Percentiles rank a stretch among this genome's conserved stretches.
Conservation (phyloP, 2,329 filamentous ascomycete genomes). For the Exophiala aquamarina region DNA sequence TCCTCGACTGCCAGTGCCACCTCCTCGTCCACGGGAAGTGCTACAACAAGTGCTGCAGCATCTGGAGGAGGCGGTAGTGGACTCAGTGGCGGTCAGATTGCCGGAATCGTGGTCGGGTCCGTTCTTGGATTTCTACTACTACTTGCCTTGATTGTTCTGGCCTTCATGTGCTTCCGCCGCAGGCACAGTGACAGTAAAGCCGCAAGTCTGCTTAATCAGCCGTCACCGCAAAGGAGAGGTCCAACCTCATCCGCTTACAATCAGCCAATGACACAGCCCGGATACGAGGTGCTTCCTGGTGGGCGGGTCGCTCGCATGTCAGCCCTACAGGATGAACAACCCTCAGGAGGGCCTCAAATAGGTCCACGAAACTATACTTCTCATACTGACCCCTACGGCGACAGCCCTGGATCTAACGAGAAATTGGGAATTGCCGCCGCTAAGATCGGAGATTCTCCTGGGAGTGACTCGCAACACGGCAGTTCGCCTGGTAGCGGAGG, state of each 20-base stretch:
- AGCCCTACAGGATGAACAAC: conserved; percentile 68
- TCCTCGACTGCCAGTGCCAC: conserved; percentile 62
- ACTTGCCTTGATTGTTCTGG: conserved; percentile 60
- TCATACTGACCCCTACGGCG: conserved; percentile 67
- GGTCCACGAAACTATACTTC: conserved; percentile 52
- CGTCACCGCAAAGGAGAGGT: conserved; percentile 62
- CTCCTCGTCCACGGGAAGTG: conserved; percentile 65
- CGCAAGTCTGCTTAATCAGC: conserved; percentile 84
- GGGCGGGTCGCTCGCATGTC: conserved; percentile 95
- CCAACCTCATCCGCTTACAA: conserved; percentile 44
- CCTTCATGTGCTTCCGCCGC: conserved; percentile 59
- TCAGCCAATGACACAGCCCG: conserved; percentile 41
- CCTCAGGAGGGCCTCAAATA: conserved; percentile 36
- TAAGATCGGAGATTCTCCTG: conserved; percentile 83
- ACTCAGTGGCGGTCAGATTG: conserved; percentile 83
- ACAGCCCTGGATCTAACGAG: conserved; percentile 69
- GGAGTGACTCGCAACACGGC: conserved; percentile 74
- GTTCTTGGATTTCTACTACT: conserved; percentile 70
- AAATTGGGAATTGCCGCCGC: conserved; percentile 47
- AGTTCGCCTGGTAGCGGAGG: conserved; percentile 70
- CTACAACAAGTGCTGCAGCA: conserved; percentile 46
- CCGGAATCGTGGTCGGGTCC: conserved; percentile 83
- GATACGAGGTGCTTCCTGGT: conserved; percentile 76
- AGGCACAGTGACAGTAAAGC: conserved; percentile 62
- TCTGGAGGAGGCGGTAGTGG: conserved; percentile 42